Evolutionary conservation across 345 rosid genomes (phyloP), one percentile per base, ranked within the genome.

Genomic region (Rhodomyrtus tomentosa): DNA sequence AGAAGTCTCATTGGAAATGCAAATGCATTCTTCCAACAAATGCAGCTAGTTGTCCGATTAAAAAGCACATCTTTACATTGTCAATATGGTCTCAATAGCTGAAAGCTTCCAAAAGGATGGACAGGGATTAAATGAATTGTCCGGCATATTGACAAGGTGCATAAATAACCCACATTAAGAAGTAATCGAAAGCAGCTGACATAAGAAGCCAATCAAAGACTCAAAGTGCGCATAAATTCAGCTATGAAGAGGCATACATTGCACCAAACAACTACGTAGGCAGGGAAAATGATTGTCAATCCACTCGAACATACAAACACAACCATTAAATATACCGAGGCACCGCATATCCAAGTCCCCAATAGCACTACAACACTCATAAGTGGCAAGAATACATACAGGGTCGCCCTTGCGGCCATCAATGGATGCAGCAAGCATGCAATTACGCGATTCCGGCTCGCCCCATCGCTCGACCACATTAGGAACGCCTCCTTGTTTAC

Each of bases 391-490:
- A 27, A 48, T 58, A 87, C 91, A 27, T 80, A 95, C 96, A n/a
- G 98, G 98, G 74, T 94, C 89, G 3, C 82, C 85, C 81, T 84
- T 55, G 54, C 92, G 50, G 89, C 92, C 95, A 55, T 95, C 91
- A 73, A 95, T 87, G 29, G 98, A 95, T 87, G 98, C 93, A 13
- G 95, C 95, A 74, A 95, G 91, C 85, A 95, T 91, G 54, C 90
- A 88, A 27, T 91, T 92, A 42, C 95, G 89, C 4, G 95, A 80
- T 81, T 94, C 96, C 58, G 95, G 95, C 48, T 92, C 92, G 14
- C 99, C 98, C 98, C 99, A 95, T 87, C 94, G 92, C 82, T 95
- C 93, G 9, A 95, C 98, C 45, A 95, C 96, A 59, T 91, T 91
- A 48, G 96, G 92, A 80, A 82, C 83, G 36, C 89, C 91, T 85